Conservation (phyloP, 495 filamentous ascomycete species). For the Achaetomiella virescens region DNA sequence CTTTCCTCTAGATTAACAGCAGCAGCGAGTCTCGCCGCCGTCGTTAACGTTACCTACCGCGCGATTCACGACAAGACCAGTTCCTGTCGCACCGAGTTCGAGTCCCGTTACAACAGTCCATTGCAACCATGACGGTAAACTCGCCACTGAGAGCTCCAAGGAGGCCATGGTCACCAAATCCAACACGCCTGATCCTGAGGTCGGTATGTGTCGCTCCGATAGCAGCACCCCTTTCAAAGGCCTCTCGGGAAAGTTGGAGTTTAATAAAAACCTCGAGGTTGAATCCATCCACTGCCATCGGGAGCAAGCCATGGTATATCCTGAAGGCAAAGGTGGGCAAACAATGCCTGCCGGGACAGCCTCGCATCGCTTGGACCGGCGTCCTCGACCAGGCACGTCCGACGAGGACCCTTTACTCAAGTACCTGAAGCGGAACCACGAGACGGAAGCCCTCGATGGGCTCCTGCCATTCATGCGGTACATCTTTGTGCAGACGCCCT, state of each 20-base stretch:
- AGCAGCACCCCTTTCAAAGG: constrained; percentile 8
- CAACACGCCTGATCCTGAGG: background rate
- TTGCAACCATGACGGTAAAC: background rate
- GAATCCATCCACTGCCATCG: background rate
- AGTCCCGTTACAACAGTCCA: background rate
- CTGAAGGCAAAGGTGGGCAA: constrained; percentile 10
- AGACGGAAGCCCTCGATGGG: constrained; percentile 14
- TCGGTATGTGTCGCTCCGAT: background rate
- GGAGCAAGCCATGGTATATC: background rate
- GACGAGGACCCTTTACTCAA: constrained; percentile 1
- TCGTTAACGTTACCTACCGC: background rate
- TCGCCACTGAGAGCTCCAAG: background rate
- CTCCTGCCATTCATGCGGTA: constrained; percentile 26
- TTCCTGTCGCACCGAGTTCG: background rate
- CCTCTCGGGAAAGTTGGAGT: constrained; percentile 13
- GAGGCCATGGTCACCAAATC: background rate
- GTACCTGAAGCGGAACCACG: constrained; percentile 15
- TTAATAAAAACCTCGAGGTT: constrained; percentile 16
- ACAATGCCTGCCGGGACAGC: constrained; percentile 24
- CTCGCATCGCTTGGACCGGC: constrained; percentile 18
- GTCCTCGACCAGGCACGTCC: background rate
- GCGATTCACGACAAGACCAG: background rate
- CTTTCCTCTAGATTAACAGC: background rate
- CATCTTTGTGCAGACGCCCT: constrained; percentile 29
- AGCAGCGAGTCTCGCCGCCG: background rate